Conservation (phyloP, 2,329 filamentous ascomycete genomes). For the Fusarium sambucinum region DNA sequence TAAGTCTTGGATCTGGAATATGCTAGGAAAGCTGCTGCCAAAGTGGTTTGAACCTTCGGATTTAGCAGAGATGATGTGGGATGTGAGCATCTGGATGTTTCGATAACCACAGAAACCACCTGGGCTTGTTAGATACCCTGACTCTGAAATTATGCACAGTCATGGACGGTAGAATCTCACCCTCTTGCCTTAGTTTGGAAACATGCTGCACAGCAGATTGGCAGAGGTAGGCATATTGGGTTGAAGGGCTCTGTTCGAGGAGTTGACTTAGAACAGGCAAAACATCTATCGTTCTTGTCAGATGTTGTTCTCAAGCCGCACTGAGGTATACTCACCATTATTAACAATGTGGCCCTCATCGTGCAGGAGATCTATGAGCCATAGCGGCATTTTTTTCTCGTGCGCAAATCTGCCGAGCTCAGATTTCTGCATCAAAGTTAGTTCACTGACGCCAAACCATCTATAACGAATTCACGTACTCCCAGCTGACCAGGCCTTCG, state of each 20-base stretch:
- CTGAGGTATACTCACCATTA: constrained; percentile 56
- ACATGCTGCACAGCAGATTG: constrained; percentile 81
- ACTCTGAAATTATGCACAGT: not conserved
- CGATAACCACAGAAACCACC: constrained; percentile 95
- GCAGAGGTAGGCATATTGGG: constrained; percentile 82
- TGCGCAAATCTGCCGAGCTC: constrained; percentile 79
- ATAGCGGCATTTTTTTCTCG: constrained; percentile 79
- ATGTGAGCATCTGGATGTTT: constrained; percentile 92
- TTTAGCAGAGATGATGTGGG: constrained; percentile 75
- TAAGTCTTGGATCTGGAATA: constrained; percentile 84
- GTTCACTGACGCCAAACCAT: not conserved
- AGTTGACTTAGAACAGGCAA: constrained; percentile 73
- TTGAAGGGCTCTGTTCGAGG: constrained; percentile 70
- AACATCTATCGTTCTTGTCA: constrained; percentile 58
- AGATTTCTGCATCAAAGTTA: constrained; percentile 57
- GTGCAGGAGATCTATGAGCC: constrained; percentile 73
- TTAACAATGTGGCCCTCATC: constrained; percentile 67
- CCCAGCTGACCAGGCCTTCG: constrained; percentile 38
- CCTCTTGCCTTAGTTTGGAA: constrained; percentile 82
- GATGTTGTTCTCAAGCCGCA: constrained; percentile 12
- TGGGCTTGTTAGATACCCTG: constrained; percentile 44
- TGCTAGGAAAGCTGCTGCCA: constrained; percentile 72
- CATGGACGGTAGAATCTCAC: constrained; percentile 51
- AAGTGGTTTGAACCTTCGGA: constrained; percentile 72
- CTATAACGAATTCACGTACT: constrained; percentile 15